A percentile compares a stretch with the other conserved stretches of the same genome.
Conservation (phyloP, 2,329 filamentous ascomycete species). For the Lachnellula arida region DNA sequence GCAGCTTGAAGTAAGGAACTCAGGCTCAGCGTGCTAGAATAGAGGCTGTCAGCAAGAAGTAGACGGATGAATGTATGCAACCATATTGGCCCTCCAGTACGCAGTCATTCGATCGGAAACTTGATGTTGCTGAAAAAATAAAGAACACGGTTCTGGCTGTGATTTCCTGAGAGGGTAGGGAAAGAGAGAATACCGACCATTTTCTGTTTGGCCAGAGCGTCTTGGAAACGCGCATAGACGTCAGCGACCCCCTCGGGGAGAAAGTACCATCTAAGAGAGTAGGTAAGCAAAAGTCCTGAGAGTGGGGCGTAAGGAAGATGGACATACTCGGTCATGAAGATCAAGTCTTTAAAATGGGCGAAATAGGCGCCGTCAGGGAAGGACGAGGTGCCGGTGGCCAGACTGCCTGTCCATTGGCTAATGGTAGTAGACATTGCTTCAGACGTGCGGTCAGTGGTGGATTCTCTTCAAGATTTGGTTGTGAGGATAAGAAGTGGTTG, state of each 20-base stretch:
- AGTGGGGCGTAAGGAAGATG: neutral
- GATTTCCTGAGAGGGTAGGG: neutral
- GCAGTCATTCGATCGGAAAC: too few species aligned
- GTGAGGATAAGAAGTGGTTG: neutral
- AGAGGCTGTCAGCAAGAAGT: neutral
- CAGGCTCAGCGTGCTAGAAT: constrained; percentile 3
- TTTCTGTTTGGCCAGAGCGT: neutral
- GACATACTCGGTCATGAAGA: neutral
- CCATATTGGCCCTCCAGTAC: neutral
- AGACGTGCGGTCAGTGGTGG: neutral
- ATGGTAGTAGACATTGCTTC: neutral
- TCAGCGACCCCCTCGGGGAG: neutral
- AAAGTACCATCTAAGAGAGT: neutral
- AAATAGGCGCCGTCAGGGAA: neutral
- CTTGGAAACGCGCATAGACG: neutral
- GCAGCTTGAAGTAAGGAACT: constrained; percentile 4
- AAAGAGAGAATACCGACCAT: neutral
- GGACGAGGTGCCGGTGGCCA: neutral
- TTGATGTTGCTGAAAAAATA: too few species aligned
- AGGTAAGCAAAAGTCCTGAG: neutral
- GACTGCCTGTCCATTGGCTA: neutral
- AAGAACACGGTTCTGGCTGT: neutral
- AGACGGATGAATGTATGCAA: neutral
- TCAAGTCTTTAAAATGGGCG: neutral
- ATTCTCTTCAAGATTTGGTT: neutral